phyloP scores from a whole-genome alignment of 116 monocot genomes.

The Zostera marina region DNA sequence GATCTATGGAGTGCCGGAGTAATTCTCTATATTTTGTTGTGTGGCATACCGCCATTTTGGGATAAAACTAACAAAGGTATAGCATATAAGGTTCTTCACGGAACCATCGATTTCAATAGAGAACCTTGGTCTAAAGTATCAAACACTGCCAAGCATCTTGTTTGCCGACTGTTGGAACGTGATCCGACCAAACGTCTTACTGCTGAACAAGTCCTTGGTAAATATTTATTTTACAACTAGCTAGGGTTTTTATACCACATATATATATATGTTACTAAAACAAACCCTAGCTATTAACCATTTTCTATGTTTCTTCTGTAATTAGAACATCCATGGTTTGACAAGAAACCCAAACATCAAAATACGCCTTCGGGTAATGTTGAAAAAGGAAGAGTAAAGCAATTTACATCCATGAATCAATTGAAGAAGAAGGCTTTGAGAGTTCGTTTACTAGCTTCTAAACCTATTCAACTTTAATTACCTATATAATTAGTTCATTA shows the following conservation, averaged over 20 bases:
- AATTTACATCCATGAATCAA: conserved; percentile 71
- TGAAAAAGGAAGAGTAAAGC: conserved; percentile 53
- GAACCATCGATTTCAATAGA: conserved; percentile 43
- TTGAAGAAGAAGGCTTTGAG: conserved; percentile 73
- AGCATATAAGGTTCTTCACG: conserved; percentile 48
- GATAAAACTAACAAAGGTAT: conserved; percentile 73
- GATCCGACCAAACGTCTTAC: conserved; percentile 41
- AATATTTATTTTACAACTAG: background rate
- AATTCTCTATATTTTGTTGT: conserved; percentile 74
- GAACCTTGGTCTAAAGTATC: conserved; percentile 87
- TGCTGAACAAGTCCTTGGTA: conserved; percentile 68
- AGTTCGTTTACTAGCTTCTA: conserved; percentile 19
- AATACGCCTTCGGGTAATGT: conserved; percentile 50
- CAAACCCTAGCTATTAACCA: background rate
- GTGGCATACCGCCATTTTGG: conserved; percentile 86
- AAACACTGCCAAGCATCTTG: conserved; percentile 48
- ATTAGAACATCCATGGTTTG: conserved; percentile 74
- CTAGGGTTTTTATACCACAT: background rate
- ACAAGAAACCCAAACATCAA: conserved; percentile 30
- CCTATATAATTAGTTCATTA: too few relatives aligned
- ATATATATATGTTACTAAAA: too few relatives aligned
- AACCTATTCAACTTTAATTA: background rate
- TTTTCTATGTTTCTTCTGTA: background rate
- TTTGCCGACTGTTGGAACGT: conserved; percentile 56
- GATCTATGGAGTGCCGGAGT: conserved; percentile 89